Evolutionary conservation across 2,329 filamentous ascomycete species (phyloP), one percentile per base, ranked within the genome.

Genomic region (Cyanodermella asteris): DNA sequence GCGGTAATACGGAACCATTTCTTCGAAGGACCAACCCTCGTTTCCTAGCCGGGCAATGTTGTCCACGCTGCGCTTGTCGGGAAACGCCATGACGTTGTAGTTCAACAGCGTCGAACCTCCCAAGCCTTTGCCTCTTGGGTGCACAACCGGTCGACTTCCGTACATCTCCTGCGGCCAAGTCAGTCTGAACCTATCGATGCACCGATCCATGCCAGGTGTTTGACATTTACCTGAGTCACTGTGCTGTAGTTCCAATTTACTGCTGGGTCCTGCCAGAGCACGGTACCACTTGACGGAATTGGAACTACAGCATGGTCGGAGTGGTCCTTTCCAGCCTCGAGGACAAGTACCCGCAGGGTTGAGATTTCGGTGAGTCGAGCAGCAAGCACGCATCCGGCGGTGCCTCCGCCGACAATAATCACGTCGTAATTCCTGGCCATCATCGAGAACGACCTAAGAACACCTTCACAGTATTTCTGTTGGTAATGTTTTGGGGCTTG

Each of bases 31-130:
- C 45, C 43, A 46, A 7, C 36, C 34, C 6, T 28, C 4, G 26
- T 46, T 43, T 4, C 43, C 39, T 3, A 46, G 22, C 13, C 39
- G 28, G 4, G 28, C 40, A 43, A 43, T 46, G n/a, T 36, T 36
- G 34, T 48, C 38, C 6, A 18, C 19, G 15, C n/a, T 26, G 5
- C 17, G 23, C 26, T 25, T 23, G n/a, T 25, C 28, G 8, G 24
- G 36, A 27, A 32, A 36, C 38, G 44, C 40, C 23, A 41, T 40
- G 29, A 28, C 31, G 23, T 36, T 30, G 12, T 26, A 19, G 23
- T 54, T 55, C 20, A 53, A 50, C 1, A 40, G 46, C 15, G 37
- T 43, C 15, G 36, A 43, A 3, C 49, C 49, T 9, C 50, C 49
- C 2, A 53, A 35, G 2, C 43, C 38, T 19, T 43, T 44, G 5